A percentile compares a stretch with the other conserved stretches of the same genome.
phyloP scores from a whole-genome alignment of 352 stramenopile species.

The Pythium biforme region DNA sequence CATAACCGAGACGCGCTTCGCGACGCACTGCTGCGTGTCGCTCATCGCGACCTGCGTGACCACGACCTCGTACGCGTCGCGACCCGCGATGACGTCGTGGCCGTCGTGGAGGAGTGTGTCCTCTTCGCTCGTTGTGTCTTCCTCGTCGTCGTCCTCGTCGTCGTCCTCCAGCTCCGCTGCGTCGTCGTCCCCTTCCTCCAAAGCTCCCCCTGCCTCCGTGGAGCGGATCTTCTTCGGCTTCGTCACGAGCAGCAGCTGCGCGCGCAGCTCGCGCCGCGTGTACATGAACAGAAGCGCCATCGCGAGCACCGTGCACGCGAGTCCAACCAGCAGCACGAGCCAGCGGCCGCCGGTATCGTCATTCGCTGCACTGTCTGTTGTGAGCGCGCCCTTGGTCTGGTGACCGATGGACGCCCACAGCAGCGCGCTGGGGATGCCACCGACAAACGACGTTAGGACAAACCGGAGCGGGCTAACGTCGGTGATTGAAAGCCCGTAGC shows the following conservation, averaged over 20 bases:
- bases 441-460: conserved; percentile 52
- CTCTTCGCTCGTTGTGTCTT: conserved; percentile 13
- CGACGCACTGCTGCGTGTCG: conserved; percentile 24
- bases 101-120: background rate
- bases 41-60: conserved; percentile 15
- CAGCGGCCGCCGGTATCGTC: conserved; percentile 10
- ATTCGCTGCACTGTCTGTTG: background rate
- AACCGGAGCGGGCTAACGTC: conserved; percentile 58
- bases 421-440: conserved; percentile 49
- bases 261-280: conserved; percentile 25
- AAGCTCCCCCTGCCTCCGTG: background rate
- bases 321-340: conserved; percentile 20
- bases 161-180: conserved; percentile 1
- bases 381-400: conserved; percentile 49
- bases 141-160: conserved; percentile 20
- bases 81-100: background rate
- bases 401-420: conserved; percentile 67
- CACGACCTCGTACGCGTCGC: conserved; percentile 13
- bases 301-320: conserved; percentile 26
- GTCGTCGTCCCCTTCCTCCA: background rate
- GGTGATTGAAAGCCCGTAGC: conserved; percentile 69
- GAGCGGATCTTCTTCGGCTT: conserved; percentile 7
- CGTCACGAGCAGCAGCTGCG: conserved; percentile 15
- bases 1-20: conserved; percentile 19
- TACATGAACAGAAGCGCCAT: conserved; percentile 31